Base-by-base conservation (phyloP, 1,284 basidiomycete species). In the Austroboletus novae-zelandiae region DNA sequence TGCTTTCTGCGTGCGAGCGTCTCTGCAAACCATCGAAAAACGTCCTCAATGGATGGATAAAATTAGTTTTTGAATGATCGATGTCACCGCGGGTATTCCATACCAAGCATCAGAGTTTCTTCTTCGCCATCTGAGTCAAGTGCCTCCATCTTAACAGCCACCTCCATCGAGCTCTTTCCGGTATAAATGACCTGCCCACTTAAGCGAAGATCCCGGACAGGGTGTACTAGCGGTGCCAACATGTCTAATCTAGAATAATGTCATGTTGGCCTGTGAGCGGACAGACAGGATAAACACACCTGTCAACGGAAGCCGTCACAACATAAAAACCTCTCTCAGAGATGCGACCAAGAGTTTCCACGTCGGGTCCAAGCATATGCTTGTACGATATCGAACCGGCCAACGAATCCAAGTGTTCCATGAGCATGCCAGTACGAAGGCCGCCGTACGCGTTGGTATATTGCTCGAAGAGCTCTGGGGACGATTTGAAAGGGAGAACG, bases 301-400 rank as follows among this genome's bases (percentile, higher is more conserved):
- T 74, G 61, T 93, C 89, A 1, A 90, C 89, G 7, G 84, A 81
- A 32, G 90, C 90, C 2, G 90, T 92, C 9, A 91, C 90, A 53
- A 92, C 78, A 58, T 91, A 92, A 57, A 90, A 84, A 0, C 86
- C 87, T 15, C 78, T 76, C 52, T 86, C 77, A 42, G 79, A 62
- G 50, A 85, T 69, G 50, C 73, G 69, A 49, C 78, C 79, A 9
- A 83, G 63, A 2, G 73, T 75, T 53, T 77, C 63, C 11, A 83
- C 79, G 25, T 72, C 71, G 1, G 83, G 83, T 0, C 82, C 83
- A 1, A 91, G 77, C 72, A 89, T 81, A 67, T 91, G 88, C 60
- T 89, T 86, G 69, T 91, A 92, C 2, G 87, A 78, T 53, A 92
- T 89, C 4, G 86, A 88, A 11, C 89, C 90, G 2, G 90, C 89